Evolutionary conservation across 352 stramenopile species (phyloP), one percentile per base, ranked within the genome.

Genomic region (Pythium angustatum): DNA sequence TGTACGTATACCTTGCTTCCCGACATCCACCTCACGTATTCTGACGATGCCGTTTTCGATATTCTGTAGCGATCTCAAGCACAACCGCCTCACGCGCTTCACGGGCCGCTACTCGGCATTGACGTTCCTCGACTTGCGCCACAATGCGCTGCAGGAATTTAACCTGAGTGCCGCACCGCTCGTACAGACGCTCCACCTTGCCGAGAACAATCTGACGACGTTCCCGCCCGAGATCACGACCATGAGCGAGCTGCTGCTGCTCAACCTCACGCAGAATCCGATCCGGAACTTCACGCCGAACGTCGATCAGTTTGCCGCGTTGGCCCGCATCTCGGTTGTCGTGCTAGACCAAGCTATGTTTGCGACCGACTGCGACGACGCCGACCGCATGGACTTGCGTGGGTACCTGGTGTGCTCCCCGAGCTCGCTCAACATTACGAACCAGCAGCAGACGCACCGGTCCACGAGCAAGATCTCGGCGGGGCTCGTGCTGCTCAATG

Each of bases 311-410:
- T 27, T 60, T 26, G 41, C 52, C 5, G 53, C 52, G 17, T 21
- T 68, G 8, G 38, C 40, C 41, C 28, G 33, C 3, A 53, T 68
- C 33, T 17, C 36, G 5, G 28, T 45, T 2, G 14, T 67, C 5
- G 51, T 56, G 26, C 28, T 67, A 19, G 60, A 67, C 21, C 60
- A 67, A 19, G 38, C 24, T 1, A 67, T 67, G 60, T 67, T 67
- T 41, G n/a, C 28, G 22, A 56, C 40, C 15, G 28, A 52, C 36
- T 66, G 58, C 14, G 38, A 51, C 6, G 11, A 14, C 30, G 33
- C 24, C 4, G 43, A 55, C 8, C 38, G 40, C 15, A 50, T 49
- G 21, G 19, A 40, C 3, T 26, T 52, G 10, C 27, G 51, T 7
- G 41, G 30, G 8, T 67, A 41, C 51, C 26, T 28, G 1, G 40